These are phyloP conservation scores for Dipodascus albidus DNA, from an alignment of 805 yeast species.

Conservation along the genomic window DNA sequence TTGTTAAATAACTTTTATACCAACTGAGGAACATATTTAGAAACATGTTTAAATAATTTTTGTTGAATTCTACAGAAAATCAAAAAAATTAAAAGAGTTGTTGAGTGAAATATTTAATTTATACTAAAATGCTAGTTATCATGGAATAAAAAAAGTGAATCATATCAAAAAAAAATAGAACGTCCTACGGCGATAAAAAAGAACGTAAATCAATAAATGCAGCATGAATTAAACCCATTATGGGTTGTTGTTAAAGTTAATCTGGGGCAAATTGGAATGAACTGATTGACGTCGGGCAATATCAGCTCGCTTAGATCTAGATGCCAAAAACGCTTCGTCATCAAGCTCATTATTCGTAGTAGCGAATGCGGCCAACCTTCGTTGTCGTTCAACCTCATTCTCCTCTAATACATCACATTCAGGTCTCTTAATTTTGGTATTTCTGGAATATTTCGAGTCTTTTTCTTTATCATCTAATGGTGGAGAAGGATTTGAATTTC, in stretches of 20 bases:
- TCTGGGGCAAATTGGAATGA: not conserved
- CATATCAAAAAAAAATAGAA: not conserved
- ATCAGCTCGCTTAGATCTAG: not conserved
- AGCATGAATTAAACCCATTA: too few relatives aligned
- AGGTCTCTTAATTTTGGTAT: constrained; percentile 6
- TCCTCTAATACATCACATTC: constrained; percentile 26
- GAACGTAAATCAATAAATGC: not conserved
- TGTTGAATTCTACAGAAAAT: too few relatives aligned
- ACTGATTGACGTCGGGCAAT: not conserved
- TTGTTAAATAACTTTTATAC: too few relatives aligned
- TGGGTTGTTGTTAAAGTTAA: too few relatives aligned
- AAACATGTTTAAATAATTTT: too few relatives aligned
- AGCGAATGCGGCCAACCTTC: constrained; percentile 39
- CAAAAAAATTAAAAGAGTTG: not conserved
- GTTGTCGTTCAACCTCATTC: constrained; percentile 53
- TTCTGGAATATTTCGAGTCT: constrained; percentile 13
- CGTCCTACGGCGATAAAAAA: not conserved
- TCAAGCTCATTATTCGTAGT: constrained; percentile 15
- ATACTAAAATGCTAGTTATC: not conserved
- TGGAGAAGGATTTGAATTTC: constrained; percentile 16
- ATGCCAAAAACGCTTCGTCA: constrained; percentile 9
- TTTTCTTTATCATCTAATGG: constrained; percentile 20
- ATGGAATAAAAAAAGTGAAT: too few relatives aligned
- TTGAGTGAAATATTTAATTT: not conserved
- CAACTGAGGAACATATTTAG: too few relatives aligned